Percentiles rank a stretch among this genome's conserved stretches.
phyloP scores from a whole-genome alignment of 192 early-diverging fungal genomes.

The Coemansia sp. region DNA sequence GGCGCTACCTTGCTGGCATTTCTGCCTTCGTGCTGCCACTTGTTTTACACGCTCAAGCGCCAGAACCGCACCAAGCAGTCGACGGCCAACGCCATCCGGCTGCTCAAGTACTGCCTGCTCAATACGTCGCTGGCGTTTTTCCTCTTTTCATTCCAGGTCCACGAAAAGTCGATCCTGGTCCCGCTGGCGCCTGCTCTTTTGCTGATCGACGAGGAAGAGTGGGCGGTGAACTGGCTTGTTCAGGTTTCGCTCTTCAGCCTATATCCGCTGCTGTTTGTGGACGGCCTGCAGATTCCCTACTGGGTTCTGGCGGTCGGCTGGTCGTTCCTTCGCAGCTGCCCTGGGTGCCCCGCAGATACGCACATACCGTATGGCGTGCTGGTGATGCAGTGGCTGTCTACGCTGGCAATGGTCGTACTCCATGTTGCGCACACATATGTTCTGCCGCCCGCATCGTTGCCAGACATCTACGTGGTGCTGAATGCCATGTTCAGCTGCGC shows the following conservation, averaged over 20 bases:
- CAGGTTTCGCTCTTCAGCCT: constrained; percentile 87
- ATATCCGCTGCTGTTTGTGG: constrained; percentile 82
- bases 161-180: constrained; percentile 95
- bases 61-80: background rate
- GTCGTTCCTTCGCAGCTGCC: constrained; percentile 62
- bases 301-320: constrained; percentile 67
- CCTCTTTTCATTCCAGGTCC: constrained; percentile 96
- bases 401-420: constrained; percentile 51
- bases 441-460: constrained; percentile 65
- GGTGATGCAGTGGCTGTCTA: constrained; percentile 26
- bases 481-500: constrained; percentile 72
- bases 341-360: constrained; percentile 21
- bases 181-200: constrained; percentile 76
- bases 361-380: constrained; percentile 10
- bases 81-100: constrained; percentile 5
- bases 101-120: constrained; percentile 69
- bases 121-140: constrained; percentile 88
- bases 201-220: constrained; percentile 68
- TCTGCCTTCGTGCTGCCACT: constrained; percentile 67
- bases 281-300: constrained; percentile 72
- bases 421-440: constrained; percentile 62
- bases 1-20: constrained; percentile 65
- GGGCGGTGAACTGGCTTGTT: constrained; percentile 63
- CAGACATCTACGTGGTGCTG: constrained; percentile 78
- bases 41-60: constrained; percentile 59